A percentile compares a stretch with the other conserved stretches of the same genome.
Evolutionary conservation across 768 basidiomycete genomes (phyloP).

Genomic region (Lactarius psammicola): DNA sequence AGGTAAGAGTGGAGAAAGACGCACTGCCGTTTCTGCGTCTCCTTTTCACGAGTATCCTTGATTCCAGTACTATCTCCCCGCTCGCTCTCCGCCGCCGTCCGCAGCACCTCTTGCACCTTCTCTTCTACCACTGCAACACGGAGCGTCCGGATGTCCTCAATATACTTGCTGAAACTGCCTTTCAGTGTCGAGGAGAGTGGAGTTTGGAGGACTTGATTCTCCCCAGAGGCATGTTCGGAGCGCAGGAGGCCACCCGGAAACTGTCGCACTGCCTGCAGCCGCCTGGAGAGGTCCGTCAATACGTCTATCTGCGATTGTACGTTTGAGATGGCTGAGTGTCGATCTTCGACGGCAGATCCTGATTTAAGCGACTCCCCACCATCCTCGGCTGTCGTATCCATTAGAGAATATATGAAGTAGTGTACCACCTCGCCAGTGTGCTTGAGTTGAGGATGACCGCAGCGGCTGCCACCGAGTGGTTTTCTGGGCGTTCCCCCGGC

Average conservation of each 20-base stretch:
- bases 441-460: background rate
- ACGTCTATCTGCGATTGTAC: slow-evolving; percentile 29
- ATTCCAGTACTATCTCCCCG: slow-evolving; percentile 51
- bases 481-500: background rate
- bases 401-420: background rate
- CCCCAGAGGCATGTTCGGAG: slow-evolving; percentile 10
- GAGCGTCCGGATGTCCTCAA: slow-evolving; percentile 49
- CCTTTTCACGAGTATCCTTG: slow-evolving; percentile 44
- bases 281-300: slow-evolving; percentile 25
- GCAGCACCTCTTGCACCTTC: slow-evolving; percentile 57
- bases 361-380: slow-evolving; percentile 2
- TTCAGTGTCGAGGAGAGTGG: slow-evolving; percentile 8
- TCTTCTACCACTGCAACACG: slow-evolving; percentile 49
- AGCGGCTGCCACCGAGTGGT: background rate
- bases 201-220: slow-evolving; percentile 13
- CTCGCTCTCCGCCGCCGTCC: slow-evolving; percentile 54
- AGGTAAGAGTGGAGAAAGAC: slow-evolving; percentile 26
- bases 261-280: slow-evolving; percentile 25
- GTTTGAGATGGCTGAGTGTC: slow-evolving; percentile 11
- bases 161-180: slow-evolving; percentile 29
- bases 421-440: background rate
- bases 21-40: slow-evolving; percentile 58
- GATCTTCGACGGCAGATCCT: slow-evolving; percentile 9
- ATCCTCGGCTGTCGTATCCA: slow-evolving; percentile 11
- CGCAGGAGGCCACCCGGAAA: slow-evolving; percentile 24